Evolutionary conservation across 106 monocot species (phyloP), one percentile per base, ranked within the genome.

Genomic region (Allium cepa): DNA sequence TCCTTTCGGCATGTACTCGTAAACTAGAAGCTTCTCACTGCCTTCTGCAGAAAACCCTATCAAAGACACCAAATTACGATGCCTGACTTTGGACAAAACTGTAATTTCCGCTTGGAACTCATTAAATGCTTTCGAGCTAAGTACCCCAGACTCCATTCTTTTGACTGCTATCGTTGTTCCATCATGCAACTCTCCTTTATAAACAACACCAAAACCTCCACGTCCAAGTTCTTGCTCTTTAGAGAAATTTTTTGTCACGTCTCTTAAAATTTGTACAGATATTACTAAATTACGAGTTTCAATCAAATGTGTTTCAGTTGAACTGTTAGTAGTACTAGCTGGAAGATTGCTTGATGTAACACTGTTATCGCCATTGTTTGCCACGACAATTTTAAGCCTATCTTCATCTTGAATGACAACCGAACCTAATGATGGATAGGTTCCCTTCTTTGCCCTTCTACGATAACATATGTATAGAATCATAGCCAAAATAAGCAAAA

Each of bases 1-100:
- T 6, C 87, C 87, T 22, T 83, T 79, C 7, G 87, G 64, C 87
- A 87, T 87, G 57, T 75, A 87, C 61, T 87, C 87, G 62, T 87
- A 87, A 15, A 87, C 83, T 16, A 87, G 59, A 47, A 87, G 82
- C 57, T 58, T 83, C 72, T 87, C 87, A 46, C 72, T 72, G 8
- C 69, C 80, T 68, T 87, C 83, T 11, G 78, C 69, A 56, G 86
- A 79, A 58, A 80, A 83, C 13, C 83, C 87, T 72, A 87, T 57
- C 0, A 87, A 63, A 17, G 87, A 80, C 1, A 87, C 87, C 68
- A 87, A 72, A 70, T 87, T 77, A 10, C 77, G 73, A 74, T 87
- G 87, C 7, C 87, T 59, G 28, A 87, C 83, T 60, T 87, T 83
- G 46, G 87, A 83, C 48, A 87, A 79, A 15, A 87, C 87, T 7